Evolutionary conservation across 176 grass and related monocot genomes (phyloP).

Genomic region (Aegilops longissima): DNA sequence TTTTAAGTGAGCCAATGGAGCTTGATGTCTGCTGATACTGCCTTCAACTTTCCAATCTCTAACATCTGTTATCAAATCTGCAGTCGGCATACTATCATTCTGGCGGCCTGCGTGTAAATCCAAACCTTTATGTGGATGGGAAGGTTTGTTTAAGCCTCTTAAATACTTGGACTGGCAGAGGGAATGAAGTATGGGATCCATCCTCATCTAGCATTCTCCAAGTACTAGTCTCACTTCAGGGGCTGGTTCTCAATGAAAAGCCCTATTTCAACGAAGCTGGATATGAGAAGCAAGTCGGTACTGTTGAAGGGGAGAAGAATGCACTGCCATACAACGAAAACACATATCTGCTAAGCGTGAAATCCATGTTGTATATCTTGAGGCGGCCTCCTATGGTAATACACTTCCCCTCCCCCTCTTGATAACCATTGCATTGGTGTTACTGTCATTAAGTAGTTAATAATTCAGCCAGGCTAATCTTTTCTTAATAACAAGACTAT

Average conservation of each 20-base stretch:
- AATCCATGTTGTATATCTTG: constrained; percentile 93
- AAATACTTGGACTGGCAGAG: constrained; percentile 92
- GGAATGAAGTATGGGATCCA: constrained; percentile 94
- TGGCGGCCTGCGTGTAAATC: constrained; percentile 90
- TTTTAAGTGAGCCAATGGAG: constrained; percentile 9
- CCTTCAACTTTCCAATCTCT: neutral
- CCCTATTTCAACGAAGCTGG: constrained; percentile 98
- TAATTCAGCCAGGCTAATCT: neutral
- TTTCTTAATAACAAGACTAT: neutral
- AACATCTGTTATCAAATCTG: constrained; percentile 33
- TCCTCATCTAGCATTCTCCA: constrained; percentile 92
- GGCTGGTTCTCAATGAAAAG: constrained; percentile 90
- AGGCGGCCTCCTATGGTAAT: constrained; percentile 89
- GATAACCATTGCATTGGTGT: neutral
- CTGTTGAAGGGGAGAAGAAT: constrained; percentile 97
- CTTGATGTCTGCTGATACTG: neutral
- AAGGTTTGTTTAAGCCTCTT: constrained; percentile 96
- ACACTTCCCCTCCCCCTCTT: neutral
- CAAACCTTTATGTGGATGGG: constrained; percentile 92
- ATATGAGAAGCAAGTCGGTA: constrained; percentile 96
- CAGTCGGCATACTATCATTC: constrained; percentile 96
- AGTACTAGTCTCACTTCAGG: constrained; percentile 92
- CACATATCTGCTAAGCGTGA: constrained; percentile 88
- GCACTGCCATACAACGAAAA: constrained; percentile 95
- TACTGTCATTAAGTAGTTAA: neutral